phyloP scores from a whole-genome alignment of 805 yeast species.

The Metschnikowia colocasiae region DNA sequence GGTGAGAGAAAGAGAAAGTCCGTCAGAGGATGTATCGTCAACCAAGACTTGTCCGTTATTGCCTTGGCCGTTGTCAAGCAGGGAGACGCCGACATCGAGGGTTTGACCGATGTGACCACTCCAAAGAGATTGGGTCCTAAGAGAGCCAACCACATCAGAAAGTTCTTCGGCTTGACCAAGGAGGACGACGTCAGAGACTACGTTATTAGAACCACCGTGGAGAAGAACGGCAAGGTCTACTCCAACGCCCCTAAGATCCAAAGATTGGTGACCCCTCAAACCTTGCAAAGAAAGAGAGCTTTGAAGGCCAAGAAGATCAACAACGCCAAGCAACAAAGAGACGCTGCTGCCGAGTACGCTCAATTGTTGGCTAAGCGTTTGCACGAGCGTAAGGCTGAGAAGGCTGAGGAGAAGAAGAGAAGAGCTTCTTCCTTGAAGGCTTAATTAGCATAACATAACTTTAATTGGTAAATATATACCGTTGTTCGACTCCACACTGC shows the following conservation, averaged over 20 bases:
- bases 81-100: slow-evolving; percentile 94
- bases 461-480: slow-evolving; percentile 20
- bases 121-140: slow-evolving; percentile 99
- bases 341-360: slow-evolving; percentile 99
- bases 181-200: slow-evolving; percentile 80
- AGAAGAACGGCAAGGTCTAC: slow-evolving; percentile 97
- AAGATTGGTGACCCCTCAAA: slow-evolving; percentile 98
- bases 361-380: slow-evolving; percentile 97
- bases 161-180: slow-evolving; percentile 97
- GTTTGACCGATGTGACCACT: slow-evolving; percentile 89
- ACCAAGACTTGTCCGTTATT: slow-evolving; percentile 92
- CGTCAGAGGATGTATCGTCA: slow-evolving; percentile 99
- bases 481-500: slow-evolving; percentile 18
- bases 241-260: slow-evolving; percentile 99
- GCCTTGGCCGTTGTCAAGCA: slow-evolving; percentile 92
- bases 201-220: slow-evolving; percentile 97
- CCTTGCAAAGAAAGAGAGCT: slow-evolving; percentile 98
- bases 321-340: slow-evolving; percentile 98
- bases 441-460: slow-evolving; percentile 36
- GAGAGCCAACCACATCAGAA: slow-evolving; percentile 99
- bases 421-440: slow-evolving; percentile 98
- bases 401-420: slow-evolving; percentile 98
- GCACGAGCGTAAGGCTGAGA: slow-evolving; percentile 97
- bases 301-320: slow-evolving; percentile 88
- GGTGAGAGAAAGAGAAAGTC: slow-evolving; percentile 99